Conservation (phyloP, 495 filamentous ascomycete species). For the Pseudoneurospora amorphoporcata region DNA sequence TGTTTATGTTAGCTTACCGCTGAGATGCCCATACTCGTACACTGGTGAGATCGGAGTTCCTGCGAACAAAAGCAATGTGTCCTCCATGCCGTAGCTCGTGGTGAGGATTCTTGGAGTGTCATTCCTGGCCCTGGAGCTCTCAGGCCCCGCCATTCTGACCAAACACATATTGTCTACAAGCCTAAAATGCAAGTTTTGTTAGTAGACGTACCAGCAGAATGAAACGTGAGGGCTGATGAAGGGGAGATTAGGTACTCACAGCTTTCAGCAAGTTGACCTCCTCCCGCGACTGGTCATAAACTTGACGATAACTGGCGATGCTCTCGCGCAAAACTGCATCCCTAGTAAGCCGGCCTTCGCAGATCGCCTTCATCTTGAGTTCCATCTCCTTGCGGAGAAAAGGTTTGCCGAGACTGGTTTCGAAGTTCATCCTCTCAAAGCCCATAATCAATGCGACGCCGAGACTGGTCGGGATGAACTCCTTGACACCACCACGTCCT, state of each 20-base stretch:
- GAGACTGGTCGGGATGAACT: conserved; percentile 83
- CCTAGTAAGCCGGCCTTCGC: conserved; percentile 69
- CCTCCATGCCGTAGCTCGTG: background rate
- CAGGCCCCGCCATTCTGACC: conserved; percentile 10
- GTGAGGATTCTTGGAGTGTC: background rate
- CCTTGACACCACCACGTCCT: conserved; percentile 51
- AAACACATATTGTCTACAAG: conserved; percentile 39
- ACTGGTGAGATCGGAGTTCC: background rate
- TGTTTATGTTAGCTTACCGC: background rate
- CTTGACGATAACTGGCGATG: conserved; percentile 71
- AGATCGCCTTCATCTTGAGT: conserved; percentile 85
- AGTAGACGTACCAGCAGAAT: background rate
- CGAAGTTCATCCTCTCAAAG: conserved; percentile 83
- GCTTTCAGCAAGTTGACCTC: conserved; percentile 66
- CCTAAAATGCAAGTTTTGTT: conserved; percentile 16
- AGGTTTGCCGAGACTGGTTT: conserved; percentile 88
- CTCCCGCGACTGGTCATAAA: conserved; percentile 66
- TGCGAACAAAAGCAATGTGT: background rate
- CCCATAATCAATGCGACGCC: conserved; percentile 87
- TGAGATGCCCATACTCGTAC: background rate
- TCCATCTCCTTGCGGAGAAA: conserved; percentile 98
- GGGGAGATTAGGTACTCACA: conserved; percentile 35
- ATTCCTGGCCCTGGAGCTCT: background rate
- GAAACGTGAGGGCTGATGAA: background rate
- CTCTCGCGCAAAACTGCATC: conserved; percentile 68